Base-by-base conservation (phyloP, 208 protist genomes). In the Phytomonas sp. region DNA sequence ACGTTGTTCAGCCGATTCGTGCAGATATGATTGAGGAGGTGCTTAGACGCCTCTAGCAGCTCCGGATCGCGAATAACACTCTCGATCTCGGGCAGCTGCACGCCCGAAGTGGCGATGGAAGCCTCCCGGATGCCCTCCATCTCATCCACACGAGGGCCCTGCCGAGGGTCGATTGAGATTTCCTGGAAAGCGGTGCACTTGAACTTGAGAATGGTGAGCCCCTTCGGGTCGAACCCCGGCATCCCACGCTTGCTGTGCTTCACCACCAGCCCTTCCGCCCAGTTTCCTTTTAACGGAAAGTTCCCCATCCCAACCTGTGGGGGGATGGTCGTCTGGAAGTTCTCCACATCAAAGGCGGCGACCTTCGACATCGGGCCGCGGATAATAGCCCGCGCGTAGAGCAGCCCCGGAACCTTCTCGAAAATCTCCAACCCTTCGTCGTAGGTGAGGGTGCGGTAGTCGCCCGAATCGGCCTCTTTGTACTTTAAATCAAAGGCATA, bases 401-500 rank as follows among this genome's bases (percentile, higher is more conserved):
- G 80, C n/a, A 95, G 79, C 0, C 80, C 81, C 2, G 83, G 79
- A 33, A 90, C 75, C n/a, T 76, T 68, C 66, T 86, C 79, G 74
- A 95, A 95, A 31, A 95, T 79, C 28, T 79, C 68, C 4, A 65
- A 66, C 31, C 83, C 83, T 34, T 88, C 79, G 78, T 95, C 89
- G 75, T 84, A 93, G 2, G 77, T 88, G 33, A 95, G 79, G 30
- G 80, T 84, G 31, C 37, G 37, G 68, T 85, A 85, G 2, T 75
- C 78, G 8, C 69, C 56, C 2, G 75, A 68, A 23, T 68, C 62
- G n/a, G 69, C 67, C 6, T 64, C 68, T 53, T 82, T 81, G 76
- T 91, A 89, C 72, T 95, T 93, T 67, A 95, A 82, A 76, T 95
- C 90, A 63, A 93, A 95, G 43, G 90, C 90, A 68, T 92, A 93